These are phyloP conservation scores for Hericium erinaceus DNA, from an alignment of 768 basidiomycete genomes.

Conservation along the genomic window DNA sequence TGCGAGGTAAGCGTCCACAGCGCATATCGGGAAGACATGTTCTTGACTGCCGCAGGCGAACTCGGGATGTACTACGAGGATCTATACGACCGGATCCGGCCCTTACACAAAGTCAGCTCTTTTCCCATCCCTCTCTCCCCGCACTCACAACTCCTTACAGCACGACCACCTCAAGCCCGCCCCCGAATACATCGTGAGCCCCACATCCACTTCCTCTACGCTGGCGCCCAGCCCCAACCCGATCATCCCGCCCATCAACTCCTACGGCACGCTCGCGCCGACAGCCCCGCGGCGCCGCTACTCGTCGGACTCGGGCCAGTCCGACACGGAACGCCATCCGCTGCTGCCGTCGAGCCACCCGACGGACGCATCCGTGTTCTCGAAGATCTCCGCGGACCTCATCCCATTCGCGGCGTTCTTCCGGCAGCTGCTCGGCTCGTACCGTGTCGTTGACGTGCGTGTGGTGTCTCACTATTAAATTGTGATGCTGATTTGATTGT, in stretches of 20 bases:
- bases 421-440: conserved; percentile 1
- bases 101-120: conserved; percentile 41
- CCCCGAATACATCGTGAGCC: neutral
- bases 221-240: conserved; percentile 19
- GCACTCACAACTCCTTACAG: neutral
- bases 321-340: conserved; percentile 21
- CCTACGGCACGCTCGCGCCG: conserved; percentile 38
- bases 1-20: conserved; percentile 31
- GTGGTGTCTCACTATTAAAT: neutral
- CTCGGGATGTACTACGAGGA: conserved; percentile 55
- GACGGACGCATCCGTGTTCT: conserved; percentile 3
- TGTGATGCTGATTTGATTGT: neutral
- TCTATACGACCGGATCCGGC: conserved; percentile 45
- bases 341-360: conserved; percentile 25
- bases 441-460: neutral
- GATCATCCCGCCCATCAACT: conserved; percentile 36
- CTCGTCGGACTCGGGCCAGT: conserved; percentile 9
- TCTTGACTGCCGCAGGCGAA: conserved; percentile 31
- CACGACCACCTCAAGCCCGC: neutral
- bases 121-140: neutral
- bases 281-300: conserved; percentile 15
- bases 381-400: conserved; percentile 15
- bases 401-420: conserved; percentile 17
- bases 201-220: neutral
- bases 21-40: neutral